phyloP scores from a whole-genome alignment of 2,329 filamentous ascomycete genomes.

The Clonostachys rhizophaga region DNA sequence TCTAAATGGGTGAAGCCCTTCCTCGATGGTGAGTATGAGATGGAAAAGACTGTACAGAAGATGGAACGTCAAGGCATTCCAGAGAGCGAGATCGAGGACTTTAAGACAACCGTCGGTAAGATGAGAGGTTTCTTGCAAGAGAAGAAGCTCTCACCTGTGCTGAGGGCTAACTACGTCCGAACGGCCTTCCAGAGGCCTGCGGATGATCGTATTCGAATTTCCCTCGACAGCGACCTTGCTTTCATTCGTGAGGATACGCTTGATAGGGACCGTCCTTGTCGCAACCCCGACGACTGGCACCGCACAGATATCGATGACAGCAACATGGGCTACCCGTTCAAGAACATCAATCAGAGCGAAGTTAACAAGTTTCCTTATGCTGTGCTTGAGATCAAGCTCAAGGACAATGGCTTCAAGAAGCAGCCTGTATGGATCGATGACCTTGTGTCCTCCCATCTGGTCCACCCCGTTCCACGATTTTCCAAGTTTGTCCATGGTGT shows the following conservation, averaged over 20 bases:
- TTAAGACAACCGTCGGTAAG: slow-evolving; percentile 67
- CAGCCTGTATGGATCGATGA: slow-evolving; percentile 85
- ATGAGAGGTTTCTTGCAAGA: slow-evolving; percentile 78
- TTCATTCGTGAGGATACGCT: slow-evolving; percentile 78
- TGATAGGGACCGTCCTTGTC: slow-evolving; percentile 79
- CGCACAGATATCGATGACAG: slow-evolving; percentile 81
- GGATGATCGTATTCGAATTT: slow-evolving; percentile 85
- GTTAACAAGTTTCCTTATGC: slow-evolving; percentile 88
- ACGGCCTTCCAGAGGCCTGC: slow-evolving; percentile 96
- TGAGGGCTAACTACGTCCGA: slow-evolving; percentile 89
- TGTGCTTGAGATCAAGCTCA: slow-evolving; percentile 87
- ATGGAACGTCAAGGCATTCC: slow-evolving; percentile 73
- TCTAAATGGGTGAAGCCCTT: slow-evolving; percentile 90
- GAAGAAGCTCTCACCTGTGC: slow-evolving; percentile 73
- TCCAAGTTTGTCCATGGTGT: slow-evolving; percentile 97
- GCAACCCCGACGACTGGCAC: slow-evolving; percentile 87
- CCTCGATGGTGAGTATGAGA: slow-evolving; percentile 79
- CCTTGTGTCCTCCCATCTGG: slow-evolving; percentile 85
- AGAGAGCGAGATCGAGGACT: slow-evolving; percentile 59
- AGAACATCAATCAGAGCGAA: slow-evolving; percentile 82
- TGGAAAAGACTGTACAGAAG: slow-evolving; percentile 87
- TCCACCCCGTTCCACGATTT: slow-evolving; percentile 85
- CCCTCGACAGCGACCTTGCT: slow-evolving; percentile 87
- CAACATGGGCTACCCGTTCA: slow-evolving; percentile 83
- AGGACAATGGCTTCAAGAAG: slow-evolving; percentile 60